Conservation (phyloP, 176 grass and related monocot species). For the Pharus latifolius region DNA sequence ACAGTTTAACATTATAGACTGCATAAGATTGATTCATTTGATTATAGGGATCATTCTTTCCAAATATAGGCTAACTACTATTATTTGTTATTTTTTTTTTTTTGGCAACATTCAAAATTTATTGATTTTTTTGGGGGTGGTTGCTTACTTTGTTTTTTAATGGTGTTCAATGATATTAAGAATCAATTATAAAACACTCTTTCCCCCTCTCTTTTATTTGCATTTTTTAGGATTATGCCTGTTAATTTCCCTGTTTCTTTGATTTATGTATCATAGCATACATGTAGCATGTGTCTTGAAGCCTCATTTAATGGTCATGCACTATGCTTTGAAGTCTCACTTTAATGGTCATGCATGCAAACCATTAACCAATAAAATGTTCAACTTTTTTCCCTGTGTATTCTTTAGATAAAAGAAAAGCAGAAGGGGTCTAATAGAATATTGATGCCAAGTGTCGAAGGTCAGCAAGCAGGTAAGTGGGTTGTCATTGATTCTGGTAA, state of each 20-base stretch:
- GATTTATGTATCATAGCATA: not conserved
- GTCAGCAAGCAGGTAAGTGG: slow-evolving; percentile 82
- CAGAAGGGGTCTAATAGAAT: slow-evolving; percentile 63
- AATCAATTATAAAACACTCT: too few relatives aligned
- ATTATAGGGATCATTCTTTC: too few relatives aligned
- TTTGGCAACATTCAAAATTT: too few relatives aligned
- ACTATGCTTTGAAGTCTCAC: not conserved
- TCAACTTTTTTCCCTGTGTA: not conserved
- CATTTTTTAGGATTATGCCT: not conserved
- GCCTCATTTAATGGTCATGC: not conserved
- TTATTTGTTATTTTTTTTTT: too few relatives aligned
- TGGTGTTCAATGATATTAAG: too few relatives aligned
- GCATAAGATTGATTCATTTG: too few relatives aligned
- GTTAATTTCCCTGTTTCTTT: not conserved
- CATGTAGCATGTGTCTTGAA: not conserved
- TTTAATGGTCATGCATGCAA: not conserved
- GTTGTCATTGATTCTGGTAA: slow-evolving; percentile 90
- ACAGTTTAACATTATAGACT: too few relatives aligned
- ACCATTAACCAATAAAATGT: not conserved
- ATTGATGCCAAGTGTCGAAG: slow-evolving; percentile 86
- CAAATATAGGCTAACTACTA: too few relatives aligned
- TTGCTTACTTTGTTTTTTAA: too few relatives aligned
- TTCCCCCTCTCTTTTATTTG: too few relatives aligned
- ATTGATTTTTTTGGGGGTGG: too few relatives aligned
- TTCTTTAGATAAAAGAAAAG: slow-evolving; percentile 76